These are phyloP conservation scores for Monosporozyma unispora DNA, from an alignment of 805 yeast genomes.

Conservation along the genomic window DNA sequence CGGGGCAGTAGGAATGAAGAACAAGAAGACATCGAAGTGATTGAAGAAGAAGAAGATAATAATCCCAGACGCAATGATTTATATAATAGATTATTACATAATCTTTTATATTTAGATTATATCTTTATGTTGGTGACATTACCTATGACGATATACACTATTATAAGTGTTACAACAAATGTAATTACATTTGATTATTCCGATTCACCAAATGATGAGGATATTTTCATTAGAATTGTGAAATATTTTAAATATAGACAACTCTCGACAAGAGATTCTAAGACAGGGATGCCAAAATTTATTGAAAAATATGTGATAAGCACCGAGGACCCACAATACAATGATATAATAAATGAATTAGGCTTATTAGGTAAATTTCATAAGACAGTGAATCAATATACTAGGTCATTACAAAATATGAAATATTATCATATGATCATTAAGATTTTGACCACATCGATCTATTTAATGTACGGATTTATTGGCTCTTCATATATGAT, in stretches of 20 bases:
- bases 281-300: too few species aligned
- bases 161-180: slow-evolving; percentile 22
- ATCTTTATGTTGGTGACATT: slow-evolving; percentile 21
- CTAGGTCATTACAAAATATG: slow-evolving; percentile 4
- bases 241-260: slow-evolving; percentile 17
- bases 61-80: neutral
- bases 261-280: slow-evolving; percentile 2
- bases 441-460: slow-evolving; percentile 14
- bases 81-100: slow-evolving; percentile 15
- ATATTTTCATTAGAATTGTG: slow-evolving; percentile 21
- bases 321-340: too few species aligned
- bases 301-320: too few species aligned
- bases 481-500: slow-evolving; percentile 24
- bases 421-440: slow-evolving; percentile 12
- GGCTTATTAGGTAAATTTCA: slow-evolving; percentile 27
- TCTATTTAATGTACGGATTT: slow-evolving; percentile 23
- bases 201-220: slow-evolving; percentile 13
- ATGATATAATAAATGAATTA: slow-evolving; percentile 15
- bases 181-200: slow-evolving; percentile 18
- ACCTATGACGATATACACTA: slow-evolving; percentile 28
- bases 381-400: slow-evolving; percentile 23
- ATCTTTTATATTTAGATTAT: slow-evolving; percentile 24
- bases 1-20: neutral
- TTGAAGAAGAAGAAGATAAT: neutral
- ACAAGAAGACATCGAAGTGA: neutral